These are phyloP conservation scores for Plasmopara halstedii DNA, from an alignment of 352 stramenopile genomes.

Conservation along the genomic window DNA sequence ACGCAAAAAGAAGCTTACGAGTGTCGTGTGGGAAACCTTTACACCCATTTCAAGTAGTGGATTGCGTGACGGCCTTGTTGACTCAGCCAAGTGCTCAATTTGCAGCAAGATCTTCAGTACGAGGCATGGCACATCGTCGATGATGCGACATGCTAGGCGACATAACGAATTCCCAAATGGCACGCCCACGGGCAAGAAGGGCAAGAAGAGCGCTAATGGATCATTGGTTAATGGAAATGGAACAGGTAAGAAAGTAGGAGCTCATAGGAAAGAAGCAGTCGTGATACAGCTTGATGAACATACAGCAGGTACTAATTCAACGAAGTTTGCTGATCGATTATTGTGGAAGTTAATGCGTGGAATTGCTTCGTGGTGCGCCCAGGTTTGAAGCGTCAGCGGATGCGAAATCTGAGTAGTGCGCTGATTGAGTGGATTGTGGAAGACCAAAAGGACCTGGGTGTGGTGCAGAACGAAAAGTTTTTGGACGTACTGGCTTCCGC, in stretches of 20 bases:
- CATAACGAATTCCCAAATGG: slow-evolving; percentile 65
- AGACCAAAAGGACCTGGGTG: slow-evolving; percentile 55
- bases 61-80: slow-evolving; percentile 54
- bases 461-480: slow-evolving; percentile 66
- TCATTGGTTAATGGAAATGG: slow-evolving; percentile 11
- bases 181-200: slow-evolving; percentile 34
- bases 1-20: slow-evolving; percentile 80
- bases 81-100: slow-evolving; percentile 66
- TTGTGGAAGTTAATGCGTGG: neutral
- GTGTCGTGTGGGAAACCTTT: slow-evolving; percentile 78
- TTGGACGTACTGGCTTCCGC: slow-evolving; percentile 46
- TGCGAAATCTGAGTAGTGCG: slow-evolving; percentile 50
- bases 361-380: neutral
- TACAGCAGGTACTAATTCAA: slow-evolving; percentile 32
- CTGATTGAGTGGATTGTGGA: slow-evolving; percentile 72
- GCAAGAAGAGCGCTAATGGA: slow-evolving; percentile 38
- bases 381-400: slow-evolving; percentile 61
- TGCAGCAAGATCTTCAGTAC: slow-evolving; percentile 77
- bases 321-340: slow-evolving; percentile 1
- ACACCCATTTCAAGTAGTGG: slow-evolving; percentile 60
- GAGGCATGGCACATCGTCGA: slow-evolving; percentile 70
- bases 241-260: slow-evolving; percentile 34
- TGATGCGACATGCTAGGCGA: slow-evolving; percentile 79
- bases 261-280: slow-evolving; percentile 37
- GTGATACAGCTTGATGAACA: slow-evolving; percentile 48